These are phyloP conservation scores for Fusarium zealandicum DNA, from an alignment of 2,329 filamentous ascomycete species.

Conservation along the genomic window DNA sequence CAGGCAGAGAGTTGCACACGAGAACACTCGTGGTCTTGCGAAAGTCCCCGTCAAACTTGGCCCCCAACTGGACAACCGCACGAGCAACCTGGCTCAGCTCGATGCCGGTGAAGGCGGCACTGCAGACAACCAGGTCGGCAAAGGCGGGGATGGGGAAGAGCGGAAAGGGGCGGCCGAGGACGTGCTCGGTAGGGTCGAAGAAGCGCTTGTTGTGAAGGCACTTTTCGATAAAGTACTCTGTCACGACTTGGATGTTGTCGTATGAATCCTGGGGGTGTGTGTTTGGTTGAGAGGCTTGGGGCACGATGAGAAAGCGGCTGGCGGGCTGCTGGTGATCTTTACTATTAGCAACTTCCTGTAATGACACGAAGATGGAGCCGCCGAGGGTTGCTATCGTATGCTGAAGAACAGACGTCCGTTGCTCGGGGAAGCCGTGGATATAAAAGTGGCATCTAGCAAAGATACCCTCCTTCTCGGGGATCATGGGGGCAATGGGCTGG, in stretches of 20 bases:
- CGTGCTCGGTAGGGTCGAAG: conserved; percentile 71
- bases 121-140: conserved; percentile 73
- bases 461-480: conserved; percentile 47
- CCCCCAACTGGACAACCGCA: conserved; percentile 77
- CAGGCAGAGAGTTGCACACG: conserved; percentile 68
- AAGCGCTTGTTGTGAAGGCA: conserved; percentile 81
- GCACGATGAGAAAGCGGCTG: conserved; percentile 61
- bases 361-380: conserved; percentile 52
- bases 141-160: conserved; percentile 75
- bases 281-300: conserved; percentile 57
- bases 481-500: conserved; percentile 15
- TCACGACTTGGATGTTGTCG: conserved; percentile 64
- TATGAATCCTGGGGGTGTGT: conserved; percentile 51
- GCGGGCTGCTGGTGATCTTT: conserved; percentile 41
- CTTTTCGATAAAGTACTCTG: conserved; percentile 92
- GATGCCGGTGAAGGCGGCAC: conserved; percentile 82
- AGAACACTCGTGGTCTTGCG: conserved; percentile 76
- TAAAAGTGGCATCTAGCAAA: conserved; percentile 66
- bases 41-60: conserved; percentile 80
- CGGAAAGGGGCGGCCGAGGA: conserved; percentile 79
- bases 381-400: conserved; percentile 58
- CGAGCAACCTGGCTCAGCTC: conserved; percentile 87
- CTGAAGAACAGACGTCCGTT: conserved; percentile 57
- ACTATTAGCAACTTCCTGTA: conserved; percentile 50
- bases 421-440: conserved; percentile 64